Evolutionary conservation across 2,329 filamentous ascomycete species (phyloP), one percentile per base, ranked within the genome.

Genomic region (Stagonosporopsis tanaceti): DNA sequence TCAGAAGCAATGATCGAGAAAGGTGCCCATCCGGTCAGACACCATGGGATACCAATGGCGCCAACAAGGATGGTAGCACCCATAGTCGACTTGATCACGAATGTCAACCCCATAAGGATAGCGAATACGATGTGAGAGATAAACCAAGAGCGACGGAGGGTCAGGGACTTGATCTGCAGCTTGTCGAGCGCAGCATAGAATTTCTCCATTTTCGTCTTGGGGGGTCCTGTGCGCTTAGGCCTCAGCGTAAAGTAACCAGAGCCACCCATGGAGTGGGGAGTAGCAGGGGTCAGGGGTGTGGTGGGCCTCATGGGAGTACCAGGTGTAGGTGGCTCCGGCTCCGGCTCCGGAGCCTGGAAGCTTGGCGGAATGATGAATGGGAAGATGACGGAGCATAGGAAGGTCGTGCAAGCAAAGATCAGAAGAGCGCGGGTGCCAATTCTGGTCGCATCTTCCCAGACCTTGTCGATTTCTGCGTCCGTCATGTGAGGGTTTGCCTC

Each of bases 1-100:
- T 98, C 94, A 5, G 92, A 92, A 42, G 92, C 93, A 73, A 98
- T 97, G 67, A 98, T 90, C 37, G 94, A 93, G 80, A 94, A 98
- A 0, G 94, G 94, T 0, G 93, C 94, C 94, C 94, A 98, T 25
- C 96, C 86, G 2, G 93, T 93, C 69, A 97, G 81, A 22, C 93
- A 93, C 94, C 94, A 98, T 1, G 92, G 93, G 57, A 98, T 87
- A 32, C 94, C 94, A 45, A 96, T 88, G 24, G 95, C 79, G 1
- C 88, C 91, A 53, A 97, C 89, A 32, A 97, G 84, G 1, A 87
- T 82, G 0, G 91, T 96, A 1, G 91, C 94, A 9, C 84, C 86
- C 54, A 85, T 80, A 7, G 92, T 88, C 2, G 86, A 87, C 38
- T 82, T 84, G 37, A 96, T 91, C 58, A 96, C 83, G 54, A 96